Conservation (phyloP, 352 stramenopile species). For the Pythium dissotocum region DNA sequence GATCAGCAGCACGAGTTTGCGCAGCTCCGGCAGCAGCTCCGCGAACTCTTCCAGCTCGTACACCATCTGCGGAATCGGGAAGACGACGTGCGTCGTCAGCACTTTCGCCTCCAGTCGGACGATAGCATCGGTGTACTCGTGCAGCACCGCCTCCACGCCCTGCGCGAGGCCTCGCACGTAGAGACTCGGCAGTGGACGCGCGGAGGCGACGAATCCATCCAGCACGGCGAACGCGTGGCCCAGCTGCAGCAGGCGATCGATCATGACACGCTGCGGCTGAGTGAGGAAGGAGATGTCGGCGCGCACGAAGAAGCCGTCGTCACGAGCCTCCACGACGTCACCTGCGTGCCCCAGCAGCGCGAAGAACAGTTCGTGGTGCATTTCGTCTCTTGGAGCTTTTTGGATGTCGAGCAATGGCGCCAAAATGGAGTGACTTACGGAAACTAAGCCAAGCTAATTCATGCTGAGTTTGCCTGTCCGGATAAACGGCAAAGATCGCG, state of each 20-base stretch:
- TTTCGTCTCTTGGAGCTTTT: conserved; percentile 18
- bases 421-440: background rate
- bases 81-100: conserved; percentile 40
- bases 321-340: conserved; percentile 57
- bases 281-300: conserved; percentile 45
- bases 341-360: conserved; percentile 66
- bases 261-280: conserved; percentile 46
- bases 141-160: conserved; percentile 47
- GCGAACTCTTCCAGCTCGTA: conserved; percentile 65
- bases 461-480: conserved; percentile 5
- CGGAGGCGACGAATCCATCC: conserved; percentile 43
- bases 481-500: conserved; percentile 25
- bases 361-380: conserved; percentile 83
- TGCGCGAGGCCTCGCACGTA: conserved; percentile 65
- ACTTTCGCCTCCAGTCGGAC: conserved; percentile 59
- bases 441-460: conserved; percentile 6
- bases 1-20: conserved; percentile 46
- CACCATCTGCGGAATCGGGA: conserved; percentile 65
- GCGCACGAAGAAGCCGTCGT: conserved; percentile 61
- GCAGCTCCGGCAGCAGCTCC: conserved; percentile 65
- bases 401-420: conserved; percentile 1
- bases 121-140: conserved; percentile 54
- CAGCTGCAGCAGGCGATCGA: conserved; percentile 59
- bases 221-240: conserved; percentile 52
- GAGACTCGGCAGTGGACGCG: conserved; percentile 39